Percentiles rank a stretch among this genome's conserved stretches.
These are phyloP conservation scores for Suhomyces xylopsoci DNA, from an alignment of 805 yeast species.

Conservation along the genomic window DNA sequence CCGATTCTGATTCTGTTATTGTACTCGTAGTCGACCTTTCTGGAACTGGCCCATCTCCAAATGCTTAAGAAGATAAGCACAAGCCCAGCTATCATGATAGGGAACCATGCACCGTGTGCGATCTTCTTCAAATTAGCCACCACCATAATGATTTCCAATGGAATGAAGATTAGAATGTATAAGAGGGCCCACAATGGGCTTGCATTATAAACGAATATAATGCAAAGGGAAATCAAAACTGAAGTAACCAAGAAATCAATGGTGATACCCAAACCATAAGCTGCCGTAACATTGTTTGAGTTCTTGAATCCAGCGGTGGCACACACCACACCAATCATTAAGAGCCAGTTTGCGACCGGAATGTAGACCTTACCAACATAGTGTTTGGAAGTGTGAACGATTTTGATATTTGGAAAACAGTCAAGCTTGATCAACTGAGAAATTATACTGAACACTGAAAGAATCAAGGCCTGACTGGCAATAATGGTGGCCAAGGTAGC, in stretches of 20 bases:
- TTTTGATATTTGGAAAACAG: slow-evolving; percentile 50
- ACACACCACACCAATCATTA: slow-evolving; percentile 49
- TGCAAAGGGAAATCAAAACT: slow-evolving; percentile 40
- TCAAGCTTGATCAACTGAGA: slow-evolving; percentile 52
- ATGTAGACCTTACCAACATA: slow-evolving; percentile 52
- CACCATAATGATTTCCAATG: slow-evolving; percentile 47
- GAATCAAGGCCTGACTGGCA: slow-evolving; percentile 59
- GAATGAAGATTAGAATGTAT: slow-evolving; percentile 39
- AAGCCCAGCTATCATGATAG: slow-evolving; percentile 44
- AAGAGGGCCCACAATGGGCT: slow-evolving; percentile 32
- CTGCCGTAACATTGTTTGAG: slow-evolving; percentile 51
- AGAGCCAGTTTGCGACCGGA: slow-evolving; percentile 47
- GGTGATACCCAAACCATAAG: slow-evolving; percentile 59
- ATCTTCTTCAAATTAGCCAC: slow-evolving; percentile 50
- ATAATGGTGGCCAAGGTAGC: slow-evolving; percentile 56
- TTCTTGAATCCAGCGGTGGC: slow-evolving; percentile 54
- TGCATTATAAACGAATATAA: slow-evolving; percentile 44
- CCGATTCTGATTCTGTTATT: slow-evolving; percentile 28
- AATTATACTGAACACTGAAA: slow-evolving; percentile 52
- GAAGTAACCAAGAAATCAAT: slow-evolving; percentile 55
- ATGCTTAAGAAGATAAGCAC: slow-evolving; percentile 34
- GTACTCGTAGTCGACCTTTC: slow-evolving; percentile 38
- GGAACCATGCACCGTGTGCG: slow-evolving; percentile 63
- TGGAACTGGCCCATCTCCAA: slow-evolving; percentile 50
- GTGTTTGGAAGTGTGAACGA: slow-evolving; percentile 43